phyloP scores from a whole-genome alignment of 225 moss, liverwort and hornwort genomes.

The Straminergon stramineum region DNA sequence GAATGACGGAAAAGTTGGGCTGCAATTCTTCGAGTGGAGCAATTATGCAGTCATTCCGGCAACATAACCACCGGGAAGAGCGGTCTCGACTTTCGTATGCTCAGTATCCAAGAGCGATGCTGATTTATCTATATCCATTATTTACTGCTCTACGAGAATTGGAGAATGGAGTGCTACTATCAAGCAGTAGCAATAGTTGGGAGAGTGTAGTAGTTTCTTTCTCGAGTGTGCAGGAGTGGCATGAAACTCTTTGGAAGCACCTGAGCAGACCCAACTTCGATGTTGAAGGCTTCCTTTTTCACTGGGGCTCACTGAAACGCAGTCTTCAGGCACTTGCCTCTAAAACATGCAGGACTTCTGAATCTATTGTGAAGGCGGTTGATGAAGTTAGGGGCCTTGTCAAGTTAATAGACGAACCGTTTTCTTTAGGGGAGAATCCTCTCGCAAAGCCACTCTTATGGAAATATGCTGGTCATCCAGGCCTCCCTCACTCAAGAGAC shows the following conservation, averaged over 20 bases:
- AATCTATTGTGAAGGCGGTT: conserved; percentile 24
- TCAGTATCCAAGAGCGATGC: conserved; percentile 50
- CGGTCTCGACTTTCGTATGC: conserved; percentile 27
- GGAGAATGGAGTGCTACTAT: conserved; percentile 53
- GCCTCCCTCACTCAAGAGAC: conserved; percentile 47
- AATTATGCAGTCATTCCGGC: conserved; percentile 71
- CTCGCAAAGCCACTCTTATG: conserved; percentile 65
- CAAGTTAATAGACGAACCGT: conserved; percentile 52
- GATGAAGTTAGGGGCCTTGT: conserved; percentile 38
- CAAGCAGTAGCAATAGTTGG: conserved; percentile 27
- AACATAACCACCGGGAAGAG: conserved; percentile 37
- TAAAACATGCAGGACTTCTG: conserved; percentile 1
- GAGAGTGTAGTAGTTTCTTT: conserved; percentile 23
- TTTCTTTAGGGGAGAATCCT: conserved; percentile 47
- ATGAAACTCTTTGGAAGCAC: conserved; percentile 75
- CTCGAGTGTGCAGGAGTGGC: conserved; percentile 61
- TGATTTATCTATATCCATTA: conserved; percentile 49
- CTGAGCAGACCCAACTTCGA: conserved; percentile 35
- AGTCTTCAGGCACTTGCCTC: conserved; percentile 27
- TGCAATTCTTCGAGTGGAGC: conserved; percentile 26
- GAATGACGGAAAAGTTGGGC: conserved; percentile 19
- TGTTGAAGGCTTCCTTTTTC: conserved; percentile 56
- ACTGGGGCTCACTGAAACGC: conserved; percentile 62
- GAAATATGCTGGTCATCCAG: conserved; percentile 91
- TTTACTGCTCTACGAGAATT: conserved; percentile 55